Evolutionary conservation across 2,329 filamentous ascomycete species (phyloP).

Genomic region (Phoma herbarum): DNA sequence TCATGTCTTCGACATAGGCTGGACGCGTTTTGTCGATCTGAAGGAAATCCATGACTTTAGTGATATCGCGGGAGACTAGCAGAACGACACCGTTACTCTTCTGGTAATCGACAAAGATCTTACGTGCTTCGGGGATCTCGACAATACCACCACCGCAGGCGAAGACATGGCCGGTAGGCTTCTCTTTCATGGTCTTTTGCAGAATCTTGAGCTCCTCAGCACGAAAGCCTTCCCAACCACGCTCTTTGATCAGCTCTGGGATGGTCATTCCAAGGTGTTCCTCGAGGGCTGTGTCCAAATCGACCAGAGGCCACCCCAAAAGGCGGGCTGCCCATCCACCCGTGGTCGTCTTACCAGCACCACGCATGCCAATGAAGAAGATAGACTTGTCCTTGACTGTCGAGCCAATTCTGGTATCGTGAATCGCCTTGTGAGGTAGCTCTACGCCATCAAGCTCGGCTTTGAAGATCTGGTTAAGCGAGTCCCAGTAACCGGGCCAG

Average conservation of each 20-base stretch:
- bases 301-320: slow-evolving; percentile 79
- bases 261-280: slow-evolving; percentile 76
- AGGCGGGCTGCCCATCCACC: slow-evolving; percentile 84
- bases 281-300: slow-evolving; percentile 90
- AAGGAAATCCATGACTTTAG: slow-evolving; percentile 87
- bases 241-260: slow-evolving; percentile 80
- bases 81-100: slow-evolving; percentile 83
- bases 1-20: slow-evolving; percentile 91
- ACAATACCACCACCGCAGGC: slow-evolving; percentile 95
- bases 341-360: slow-evolving; percentile 94
- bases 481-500: slow-evolving; percentile 99
- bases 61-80: slow-evolving; percentile 85
- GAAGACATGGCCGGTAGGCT: slow-evolving; percentile 79
- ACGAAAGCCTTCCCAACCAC: slow-evolving; percentile 90
- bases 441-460: slow-evolving; percentile 81
- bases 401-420: slow-evolving; percentile 36
- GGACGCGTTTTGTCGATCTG: slow-evolving; percentile 88
- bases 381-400: slow-evolving; percentile 69
- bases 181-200: slow-evolving; percentile 75
- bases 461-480: slow-evolving; percentile 78
- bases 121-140: slow-evolving; percentile 80
- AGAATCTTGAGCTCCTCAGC: slow-evolving; percentile 79
- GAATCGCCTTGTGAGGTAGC: slow-evolving; percentile 48
- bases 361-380: slow-evolving; percentile 96
- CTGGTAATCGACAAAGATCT: slow-evolving; percentile 77